Evolutionary conservation across 129 eudicot genomes (phyloP), one percentile per base, ranked within the genome.

Genomic region (Rutidosis leptorrhynchoides): DNA sequence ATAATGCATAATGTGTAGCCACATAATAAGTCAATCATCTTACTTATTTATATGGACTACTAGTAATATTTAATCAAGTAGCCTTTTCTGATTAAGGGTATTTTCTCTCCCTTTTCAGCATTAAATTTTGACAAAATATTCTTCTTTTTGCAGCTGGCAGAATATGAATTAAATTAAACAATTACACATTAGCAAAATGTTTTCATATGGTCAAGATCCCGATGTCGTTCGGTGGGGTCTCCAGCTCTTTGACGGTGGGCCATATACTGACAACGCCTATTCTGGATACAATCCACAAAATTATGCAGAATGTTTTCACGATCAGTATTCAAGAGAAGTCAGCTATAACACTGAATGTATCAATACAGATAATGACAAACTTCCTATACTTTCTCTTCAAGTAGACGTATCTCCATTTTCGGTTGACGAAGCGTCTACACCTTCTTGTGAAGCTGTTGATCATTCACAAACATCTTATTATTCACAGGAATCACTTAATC

Each of bases 171-270:
- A 17, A 57, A 46, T 9, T 68, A 10, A 12, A 60, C 30, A 28
- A 27, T 61, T 27, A 29, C 59, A 68, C 53, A 19, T 59, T 58
- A 43, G 30, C 73, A 55, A 67, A 74, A 90, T 90, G 97, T 82
- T 81, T 69, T 78, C 91, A 21, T 78, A 86, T 17, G 85, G 89
- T 76, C 97, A 86, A 82, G 97, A 86, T 86, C 97, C 90, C 2
- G 97, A 90, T 71, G 83, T 86, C 66, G 80, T 90, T 65, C 86
- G 84, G 74, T 90, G 97, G 97, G 95, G 97, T 21, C 90, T 90
- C 64, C 86, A 86, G 85, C 89, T 90, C 33, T 87, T 90, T 74
- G 95, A 90, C 54, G 83, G 90, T 22, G 85, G 87, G 64, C 87
- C 89, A 6, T 78, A 71, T 42, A 63, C 81, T 58, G 84, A 82